A percentile compares a stretch with the other conserved stretches of the same genome.
These are phyloP conservation scores for Helianthus annuus DNA, from an alignment of 129 eudicot species.

Conservation along the genomic window HanXRQr2.0-SUNRISE NC_035439.2:135919025-135919524, in stretches of 20 bases:
- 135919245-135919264: slow-evolving; percentile 93
- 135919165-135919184: slow-evolving; percentile 54
- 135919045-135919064: slow-evolving; percentile 87
- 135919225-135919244: slow-evolving; percentile 62
- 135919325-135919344: slow-evolving; percentile 68
- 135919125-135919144: slow-evolving; percentile 45
- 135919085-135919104: slow-evolving; percentile 44
- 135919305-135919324: slow-evolving; percentile 55
- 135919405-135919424: slow-evolving; percentile 46
- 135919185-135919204: slow-evolving; percentile 55
- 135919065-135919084: slow-evolving; percentile 62
- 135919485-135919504: slow-evolving; percentile 44
- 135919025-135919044: slow-evolving; percentile 57
- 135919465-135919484: slow-evolving; percentile 45
- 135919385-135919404: slow-evolving; percentile 86
- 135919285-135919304: slow-evolving; percentile 50
- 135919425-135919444: slow-evolving; percentile 42
- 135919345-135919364: slow-evolving; percentile 35
- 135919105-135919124: slow-evolving; percentile 57
- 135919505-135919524: slow-evolving; percentile 50
- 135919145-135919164: slow-evolving; percentile 59
- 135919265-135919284: slow-evolving; percentile 69
- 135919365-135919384: slow-evolving; percentile 42
- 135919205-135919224: slow-evolving; percentile 71
- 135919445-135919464: slow-evolving; percentile 36